Evolutionary conservation across 768 basidiomycete species (phyloP).

Genomic region (Auriscalpium vulgare): DNA sequence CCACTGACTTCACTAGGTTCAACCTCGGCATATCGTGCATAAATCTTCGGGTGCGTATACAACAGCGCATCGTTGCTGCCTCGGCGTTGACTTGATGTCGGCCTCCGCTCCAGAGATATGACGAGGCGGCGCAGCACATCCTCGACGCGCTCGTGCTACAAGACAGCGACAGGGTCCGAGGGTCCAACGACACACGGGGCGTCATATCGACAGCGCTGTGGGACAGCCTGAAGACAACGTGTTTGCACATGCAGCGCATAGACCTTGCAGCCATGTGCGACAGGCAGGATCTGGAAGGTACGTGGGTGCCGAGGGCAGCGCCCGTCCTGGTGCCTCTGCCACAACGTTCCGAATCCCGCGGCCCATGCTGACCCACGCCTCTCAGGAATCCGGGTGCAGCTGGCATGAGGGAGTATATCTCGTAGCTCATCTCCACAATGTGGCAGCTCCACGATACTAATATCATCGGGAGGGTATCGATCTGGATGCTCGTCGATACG

Average conservation of each 20-base stretch:
- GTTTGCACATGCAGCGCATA: conserved; percentile 68
- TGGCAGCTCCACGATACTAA: no score
- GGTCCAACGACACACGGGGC: conserved; percentile 48
- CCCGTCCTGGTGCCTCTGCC: not conserved
- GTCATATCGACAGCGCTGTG: conserved; percentile 75
- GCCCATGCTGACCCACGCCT: no score
- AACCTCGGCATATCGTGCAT: conserved; percentile 92
- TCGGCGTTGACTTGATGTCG: conserved; percentile 8
- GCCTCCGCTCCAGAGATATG: conserved; percentile 52
- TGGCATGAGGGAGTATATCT: not conserved
- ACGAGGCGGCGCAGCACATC: conserved; percentile 81
- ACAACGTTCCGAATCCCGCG: not conserved
- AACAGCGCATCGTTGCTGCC: not conserved
- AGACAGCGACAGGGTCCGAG: conserved; percentile 70
- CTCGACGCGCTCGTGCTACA: conserved; percentile 87
- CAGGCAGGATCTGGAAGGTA: conserved; percentile 58
- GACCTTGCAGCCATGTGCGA: conserved; percentile 77
- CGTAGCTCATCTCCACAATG: no score
- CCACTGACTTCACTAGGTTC: conserved; percentile 42
- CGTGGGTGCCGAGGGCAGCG: conserved; percentile 9
- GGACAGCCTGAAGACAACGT: conserved; percentile 81
- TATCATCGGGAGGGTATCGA: no score
- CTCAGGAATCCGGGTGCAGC: not conserved
- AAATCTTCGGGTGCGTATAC: conserved; percentile 62
- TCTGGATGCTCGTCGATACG: no score